These are phyloP conservation scores for Mycena rosella DNA, from an alignment of 768 basidiomycete genomes.

Conservation along the genomic window DNA sequence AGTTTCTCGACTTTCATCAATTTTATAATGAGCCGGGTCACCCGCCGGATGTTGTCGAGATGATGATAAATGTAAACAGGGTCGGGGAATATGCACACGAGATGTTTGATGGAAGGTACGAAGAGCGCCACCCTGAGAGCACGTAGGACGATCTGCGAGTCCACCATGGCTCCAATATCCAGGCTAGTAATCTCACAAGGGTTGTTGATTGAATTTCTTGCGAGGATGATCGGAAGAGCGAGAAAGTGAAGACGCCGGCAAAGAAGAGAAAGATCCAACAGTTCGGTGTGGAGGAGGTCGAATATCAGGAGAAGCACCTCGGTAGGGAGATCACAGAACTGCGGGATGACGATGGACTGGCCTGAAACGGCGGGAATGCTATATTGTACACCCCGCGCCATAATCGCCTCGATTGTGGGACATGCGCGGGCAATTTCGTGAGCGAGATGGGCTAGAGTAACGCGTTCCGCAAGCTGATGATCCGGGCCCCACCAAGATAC, in stretches of 20 bases:
- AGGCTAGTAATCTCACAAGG: not conserved
- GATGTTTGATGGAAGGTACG: conserved; percentile 15
- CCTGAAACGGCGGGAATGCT: not conserved
- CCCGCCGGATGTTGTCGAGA: not conserved
- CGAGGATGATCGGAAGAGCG: conserved; percentile 17
- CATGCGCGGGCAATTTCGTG: conserved; percentile 17
- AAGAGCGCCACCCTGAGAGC: conserved; percentile 19
- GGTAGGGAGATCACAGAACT: conserved; percentile 5
- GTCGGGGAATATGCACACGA: conserved; percentile 8
- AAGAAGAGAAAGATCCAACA: conserved; percentile 11
- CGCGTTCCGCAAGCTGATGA: no score
- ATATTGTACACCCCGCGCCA: not conserved
- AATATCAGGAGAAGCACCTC: conserved; percentile 16
- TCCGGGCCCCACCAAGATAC: not conserved
- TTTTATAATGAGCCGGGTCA: conserved; percentile 8
- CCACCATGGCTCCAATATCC: not conserved
- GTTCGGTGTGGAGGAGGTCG: not conserved
- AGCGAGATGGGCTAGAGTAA: not conserved
- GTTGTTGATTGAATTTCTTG: not conserved
- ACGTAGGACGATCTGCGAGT: not conserved
- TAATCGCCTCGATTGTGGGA: conserved; percentile 4
- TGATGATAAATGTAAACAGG: not conserved
- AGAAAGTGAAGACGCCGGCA: conserved; percentile 26
- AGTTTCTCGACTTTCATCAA: conserved; percentile 1
- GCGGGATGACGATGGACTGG: no score